phyloP scores from a whole-genome alignment of 2,329 filamentous ascomycete genomes.

The Blastomyces emzantsi region DNA sequence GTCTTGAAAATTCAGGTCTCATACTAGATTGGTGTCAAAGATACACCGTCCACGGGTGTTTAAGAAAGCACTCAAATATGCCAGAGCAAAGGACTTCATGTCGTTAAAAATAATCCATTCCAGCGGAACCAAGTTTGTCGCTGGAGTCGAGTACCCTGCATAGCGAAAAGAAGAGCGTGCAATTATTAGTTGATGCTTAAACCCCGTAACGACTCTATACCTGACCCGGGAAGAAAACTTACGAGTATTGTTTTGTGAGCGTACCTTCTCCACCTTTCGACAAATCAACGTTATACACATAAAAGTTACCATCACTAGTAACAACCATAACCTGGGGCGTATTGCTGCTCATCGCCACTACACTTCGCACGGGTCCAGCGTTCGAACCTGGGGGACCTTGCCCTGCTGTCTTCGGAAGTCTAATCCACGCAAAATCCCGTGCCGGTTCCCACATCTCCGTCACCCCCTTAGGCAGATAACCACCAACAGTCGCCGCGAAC shows the following conservation, averaged over 20 bases:
- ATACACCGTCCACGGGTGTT: too few species aligned
- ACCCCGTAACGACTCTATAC: not conserved
- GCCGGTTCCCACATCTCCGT: constrained; percentile 97
- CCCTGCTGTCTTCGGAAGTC: constrained; percentile 59
- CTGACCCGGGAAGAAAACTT: constrained; percentile 37
- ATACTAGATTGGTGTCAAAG: too few species aligned
- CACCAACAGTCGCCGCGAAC: constrained; percentile 79
- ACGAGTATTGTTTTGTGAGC: constrained; percentile 88
- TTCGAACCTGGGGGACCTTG: constrained; percentile 28
- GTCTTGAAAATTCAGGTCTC: too few species aligned
- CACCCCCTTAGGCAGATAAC: constrained; percentile 85
- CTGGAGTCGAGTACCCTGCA: constrained; percentile 37
- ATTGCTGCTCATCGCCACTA: constrained; percentile 95
- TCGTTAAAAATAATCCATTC: constrained; percentile 27
- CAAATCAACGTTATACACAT: constrained; percentile 91
- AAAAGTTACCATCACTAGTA: constrained; percentile 90
- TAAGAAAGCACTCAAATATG: too few species aligned
- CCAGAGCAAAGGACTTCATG: not conserved
- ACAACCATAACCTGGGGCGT: constrained; percentile 97
- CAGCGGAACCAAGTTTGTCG: constrained; percentile 32
- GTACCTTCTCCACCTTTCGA: constrained; percentile 90
- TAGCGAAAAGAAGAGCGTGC: not conserved
- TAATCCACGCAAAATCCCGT: constrained; percentile 94
- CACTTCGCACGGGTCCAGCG: constrained; percentile 60
- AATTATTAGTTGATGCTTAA: not conserved